These are phyloP conservation scores for Calocera viscosa DNA, from an alignment of 768 basidiomycete species.

Conservation along the genomic window DNA sequence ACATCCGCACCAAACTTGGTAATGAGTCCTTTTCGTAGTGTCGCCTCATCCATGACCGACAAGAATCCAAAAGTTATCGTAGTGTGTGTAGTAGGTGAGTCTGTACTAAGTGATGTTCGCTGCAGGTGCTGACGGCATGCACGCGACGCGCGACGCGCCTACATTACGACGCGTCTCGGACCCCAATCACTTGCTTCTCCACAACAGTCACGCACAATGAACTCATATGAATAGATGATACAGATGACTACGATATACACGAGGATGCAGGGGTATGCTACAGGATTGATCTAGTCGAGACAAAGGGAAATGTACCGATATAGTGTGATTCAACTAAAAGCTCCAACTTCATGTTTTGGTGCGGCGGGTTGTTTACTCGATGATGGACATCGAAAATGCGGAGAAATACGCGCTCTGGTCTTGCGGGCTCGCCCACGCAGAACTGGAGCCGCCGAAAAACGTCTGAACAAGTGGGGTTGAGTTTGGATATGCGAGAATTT, in stretches of 20 bases:
- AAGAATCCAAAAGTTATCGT: neutral
- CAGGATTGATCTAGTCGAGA: neutral
- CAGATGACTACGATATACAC: neutral
- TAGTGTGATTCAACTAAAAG: neutral
- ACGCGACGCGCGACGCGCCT: slow-evolving; percentile 1
- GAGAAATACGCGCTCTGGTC: slow-evolving; percentile 53
- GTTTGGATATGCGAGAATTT: neutral
- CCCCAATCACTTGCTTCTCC: neutral
- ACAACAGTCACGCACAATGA: neutral
- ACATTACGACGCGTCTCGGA: slow-evolving; percentile 5
- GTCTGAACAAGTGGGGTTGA: slow-evolving; percentile 32
- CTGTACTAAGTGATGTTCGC: neutral
- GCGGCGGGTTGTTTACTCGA: slow-evolving; percentile 16
- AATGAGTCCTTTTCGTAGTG: slow-evolving; percentile 7
- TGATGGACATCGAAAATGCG: slow-evolving; percentile 55
- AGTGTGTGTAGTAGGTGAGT: neutral
- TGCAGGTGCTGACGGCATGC: neutral
- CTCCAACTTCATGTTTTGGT: neutral
- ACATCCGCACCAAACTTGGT: slow-evolving; percentile 13
- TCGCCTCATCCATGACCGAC: neutral
- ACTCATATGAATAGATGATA: neutral
- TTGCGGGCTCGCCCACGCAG: slow-evolving; percentile 46
- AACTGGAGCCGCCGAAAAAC: slow-evolving; percentile 55
- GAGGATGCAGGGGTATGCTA: neutral
- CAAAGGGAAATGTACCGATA: slow-evolving; percentile 1